Evolutionary conservation across 441 rosid species (phyloP).

Genomic region (Populus trichocarpa): DNA sequence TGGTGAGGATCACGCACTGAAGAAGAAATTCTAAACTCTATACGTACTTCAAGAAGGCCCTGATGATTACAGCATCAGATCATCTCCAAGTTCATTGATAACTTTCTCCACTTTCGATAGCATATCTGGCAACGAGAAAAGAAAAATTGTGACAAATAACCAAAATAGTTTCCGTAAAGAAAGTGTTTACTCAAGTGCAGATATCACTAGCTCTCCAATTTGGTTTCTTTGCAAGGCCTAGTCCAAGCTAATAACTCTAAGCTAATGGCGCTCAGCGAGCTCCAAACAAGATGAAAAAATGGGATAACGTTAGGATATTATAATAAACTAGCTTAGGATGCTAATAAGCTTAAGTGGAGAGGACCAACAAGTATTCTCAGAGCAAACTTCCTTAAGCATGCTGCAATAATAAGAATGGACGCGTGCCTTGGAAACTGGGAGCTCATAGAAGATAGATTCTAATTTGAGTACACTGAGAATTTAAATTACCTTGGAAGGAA

Average conservation of each 20-base stretch:
- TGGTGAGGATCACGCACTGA: neutral
- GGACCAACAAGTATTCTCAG: neutral
- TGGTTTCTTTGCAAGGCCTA: neutral
- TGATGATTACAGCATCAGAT: conserved; percentile 23
- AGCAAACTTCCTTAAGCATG: neutral
- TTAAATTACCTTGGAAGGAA: conserved; percentile 64
- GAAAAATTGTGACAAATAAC: conserved; percentile 9
- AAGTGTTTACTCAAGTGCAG: neutral
- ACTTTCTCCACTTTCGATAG: conserved; percentile 61
- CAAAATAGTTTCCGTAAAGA: neutral
- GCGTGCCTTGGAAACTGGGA: neutral
- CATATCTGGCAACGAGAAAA: conserved; percentile 51
- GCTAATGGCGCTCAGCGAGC: neutral
- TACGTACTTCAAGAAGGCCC: neutral
- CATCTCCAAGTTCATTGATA: conserved; percentile 55
- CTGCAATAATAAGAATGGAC: neutral
- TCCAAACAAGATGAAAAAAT: neutral
- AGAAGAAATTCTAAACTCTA: neutral
- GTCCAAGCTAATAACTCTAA: too few relatives aligned
- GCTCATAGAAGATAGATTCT: neutral
- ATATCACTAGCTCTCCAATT: neutral
- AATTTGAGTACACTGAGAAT: neutral
- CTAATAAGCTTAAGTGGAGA: conserved; percentile 4
- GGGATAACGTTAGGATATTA: neutral
- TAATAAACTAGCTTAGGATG: conserved; percentile 2